Conservation (phyloP, 495 filamentous ascomycete species). For the Aeminium ludgeri region DNA sequence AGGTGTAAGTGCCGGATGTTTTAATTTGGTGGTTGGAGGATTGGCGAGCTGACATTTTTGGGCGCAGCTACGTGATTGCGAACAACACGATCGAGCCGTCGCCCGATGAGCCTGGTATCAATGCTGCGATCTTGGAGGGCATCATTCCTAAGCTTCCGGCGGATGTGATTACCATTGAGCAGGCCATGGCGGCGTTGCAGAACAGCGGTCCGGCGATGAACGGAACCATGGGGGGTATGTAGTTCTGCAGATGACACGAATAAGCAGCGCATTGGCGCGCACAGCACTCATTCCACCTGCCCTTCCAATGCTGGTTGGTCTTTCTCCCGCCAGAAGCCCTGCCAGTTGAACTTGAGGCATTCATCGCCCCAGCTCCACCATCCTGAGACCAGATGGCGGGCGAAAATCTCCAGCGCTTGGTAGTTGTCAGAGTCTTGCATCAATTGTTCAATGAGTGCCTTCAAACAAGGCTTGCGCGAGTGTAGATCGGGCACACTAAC, state of each 20-base stretch:
- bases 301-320: not conserved
- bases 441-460: conserved; percentile 35
- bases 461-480: conserved; percentile 71
- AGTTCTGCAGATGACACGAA: not conserved
- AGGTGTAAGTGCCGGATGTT: conserved; percentile 19
- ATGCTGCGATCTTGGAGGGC: conserved; percentile 17
- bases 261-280: no score
- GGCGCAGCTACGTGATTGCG: conserved; percentile 23
- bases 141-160: conserved; percentile 19
- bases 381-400: conserved; percentile 63
- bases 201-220: conserved; percentile 13
- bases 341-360: conserved; percentile 59
- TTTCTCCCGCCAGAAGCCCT: conserved; percentile 42
- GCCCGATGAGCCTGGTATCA: conserved; percentile 19
- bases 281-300: no score
- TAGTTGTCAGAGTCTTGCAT: conserved; percentile 34
- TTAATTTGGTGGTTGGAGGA: not conserved
- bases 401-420: conserved; percentile 69
- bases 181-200: conserved; percentile 16
- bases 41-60: not conserved
- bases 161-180: conserved; percentile 20
- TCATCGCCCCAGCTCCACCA: conserved; percentile 91
- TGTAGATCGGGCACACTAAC: conserved; percentile 77
- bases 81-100: conserved; percentile 30
- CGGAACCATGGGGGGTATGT: not conserved